Base-by-base conservation (phyloP, 1,139 yeast species). In the Saccharomyces hybrid region DNA sequence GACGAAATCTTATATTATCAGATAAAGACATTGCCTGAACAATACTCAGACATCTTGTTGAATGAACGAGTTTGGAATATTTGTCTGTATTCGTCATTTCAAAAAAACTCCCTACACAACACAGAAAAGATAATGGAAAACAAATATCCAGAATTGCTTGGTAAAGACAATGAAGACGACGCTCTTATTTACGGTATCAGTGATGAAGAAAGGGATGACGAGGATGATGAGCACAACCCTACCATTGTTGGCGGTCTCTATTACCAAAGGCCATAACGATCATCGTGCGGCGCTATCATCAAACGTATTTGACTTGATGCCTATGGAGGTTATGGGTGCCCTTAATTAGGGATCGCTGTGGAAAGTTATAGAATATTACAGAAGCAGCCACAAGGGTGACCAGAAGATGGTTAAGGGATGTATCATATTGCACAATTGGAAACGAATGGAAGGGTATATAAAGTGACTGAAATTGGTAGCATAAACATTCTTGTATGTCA, bases 1-100 rank as follows among this genome's bases (percentile, higher is more conserved):
- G 68, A 76, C 49, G 52, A 58, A 0, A 44, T 71, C 1, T 47
- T 76, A 7, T 47, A 59, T 2, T 19, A 52, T 5, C 77, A 77
- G 61, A 57, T 77, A 19, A 56, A 57, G 2, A 61, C 63, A 3
- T 58, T 76, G 26, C 79, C 79, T 0, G 63, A 59, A 13, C 79
- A 74, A 23, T 76, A 76, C 54, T 52, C 67, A 9, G 74, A 70
- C 19, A 69, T 68, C 48, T 69, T 74, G 41, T 52, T 70, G n/a
- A 70, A 69, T 38, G 44, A 16, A 19, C 44, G n/a, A 16, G 44
- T 38, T 19, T 65, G 67, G 67, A 16, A 8, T 3, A 50, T 52
- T 13, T 54, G 60, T 46, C 29, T 63, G 5, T 23, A 31, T 8
- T 47, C 49, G 3, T 60, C 64, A 2, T 52, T 52, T 44, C 64